Base-by-base conservation (phyloP, 2,329 filamentous ascomycete species). In the Xylaria multiplex region DNA sequence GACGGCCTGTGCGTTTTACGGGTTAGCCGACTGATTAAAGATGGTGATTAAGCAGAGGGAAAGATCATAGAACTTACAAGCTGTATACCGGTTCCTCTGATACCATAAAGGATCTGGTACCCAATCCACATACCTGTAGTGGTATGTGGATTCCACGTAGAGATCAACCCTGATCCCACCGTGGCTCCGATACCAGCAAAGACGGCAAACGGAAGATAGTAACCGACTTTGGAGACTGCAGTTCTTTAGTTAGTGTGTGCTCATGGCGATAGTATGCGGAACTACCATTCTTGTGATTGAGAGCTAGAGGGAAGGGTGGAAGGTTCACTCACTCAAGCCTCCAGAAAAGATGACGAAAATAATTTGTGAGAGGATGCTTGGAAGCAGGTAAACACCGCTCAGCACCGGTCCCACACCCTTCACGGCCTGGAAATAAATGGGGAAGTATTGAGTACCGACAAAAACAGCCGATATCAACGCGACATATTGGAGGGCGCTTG, bases 321-420 rank as follows among this genome's bases (percentile, higher is more conserved):
- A 1, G 27, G 6, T 59, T 24, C 1, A 70, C 69, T 45, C 69
- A 76, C 75, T 61, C 42, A 75, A 45, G 6, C 22, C 62, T 16
- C 76, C 75, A 1, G 72, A 72, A 5, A 87, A 80, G 50, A 91
- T 87, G 0, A 88, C 83, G 49, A 90, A 89, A 0, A 88, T 83
- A n/a, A 91, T 40, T 13, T 75, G 70, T 76, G 74, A 72, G 37
- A 72, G 22, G 30, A 74, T 75, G 45, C 72, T 73, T 0, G 76
- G 76, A 52, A 78, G 64, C 70, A 78, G 69, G 56, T 77, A 75
- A 4, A 78, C 72, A 37, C 76, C 77, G 42, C 77, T 78, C 63
- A 77, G 56, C 1, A 74, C 70, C 3, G 76, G 72, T 1, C 68
- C 69, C 22, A 73, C 72, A 1, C 76, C 75, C 57, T 74, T 73